These are phyloP conservation scores for Taxawa tesnikishii DNA, from an alignment of 2,329 filamentous ascomycete species.

Conservation along the genomic window DNA sequence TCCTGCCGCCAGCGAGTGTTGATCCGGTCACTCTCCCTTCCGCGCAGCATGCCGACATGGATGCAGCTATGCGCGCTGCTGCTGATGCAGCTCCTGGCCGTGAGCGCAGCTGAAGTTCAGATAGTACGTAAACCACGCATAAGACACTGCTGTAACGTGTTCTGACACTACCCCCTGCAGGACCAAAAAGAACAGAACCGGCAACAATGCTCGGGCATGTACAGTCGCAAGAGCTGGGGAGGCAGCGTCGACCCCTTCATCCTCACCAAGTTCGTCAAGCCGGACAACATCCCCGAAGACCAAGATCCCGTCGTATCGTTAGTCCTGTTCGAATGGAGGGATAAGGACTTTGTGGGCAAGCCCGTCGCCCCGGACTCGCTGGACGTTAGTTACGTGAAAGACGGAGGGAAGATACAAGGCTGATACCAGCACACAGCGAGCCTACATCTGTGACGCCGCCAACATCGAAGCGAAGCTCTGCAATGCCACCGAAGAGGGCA, in stretches of 20 bases:
- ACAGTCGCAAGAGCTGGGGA: constrained; percentile 79
- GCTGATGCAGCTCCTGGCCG: constrained; percentile 15
- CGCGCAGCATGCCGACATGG: constrained; percentile 19
- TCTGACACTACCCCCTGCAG: constrained; percentile 31
- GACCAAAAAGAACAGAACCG: constrained; percentile 64
- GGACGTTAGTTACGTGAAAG: constrained; percentile 30
- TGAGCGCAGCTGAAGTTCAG: constrained; percentile 16
- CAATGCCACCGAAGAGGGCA: constrained; percentile 62
- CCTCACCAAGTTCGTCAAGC: constrained; percentile 61
- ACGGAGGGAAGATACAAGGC: constrained; percentile 1
- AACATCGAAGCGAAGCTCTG: constrained; percentile 60
- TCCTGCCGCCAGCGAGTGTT: too few relatives aligned
- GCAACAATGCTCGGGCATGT: constrained; percentile 89
- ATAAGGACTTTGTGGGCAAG: constrained; percentile 66
- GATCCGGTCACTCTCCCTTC: too few relatives aligned
- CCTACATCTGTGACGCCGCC: constrained; percentile 65
- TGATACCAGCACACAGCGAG: constrained; percentile 32
- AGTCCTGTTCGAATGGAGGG: constrained; percentile 89
- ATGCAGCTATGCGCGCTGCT: constrained; percentile 13
- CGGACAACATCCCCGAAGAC: constrained; percentile 41
- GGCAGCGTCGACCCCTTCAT: constrained; percentile 84
- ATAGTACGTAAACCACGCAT: constrained; percentile 13
- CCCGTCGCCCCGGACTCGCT: constrained; percentile 39
- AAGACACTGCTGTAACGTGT: neutral
- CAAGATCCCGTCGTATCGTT: constrained; percentile 68